These are phyloP conservation scores for Quercus agrifolia DNA, from an alignment of 306 rosid genomes.

Conservation along the genomic window DNA sequence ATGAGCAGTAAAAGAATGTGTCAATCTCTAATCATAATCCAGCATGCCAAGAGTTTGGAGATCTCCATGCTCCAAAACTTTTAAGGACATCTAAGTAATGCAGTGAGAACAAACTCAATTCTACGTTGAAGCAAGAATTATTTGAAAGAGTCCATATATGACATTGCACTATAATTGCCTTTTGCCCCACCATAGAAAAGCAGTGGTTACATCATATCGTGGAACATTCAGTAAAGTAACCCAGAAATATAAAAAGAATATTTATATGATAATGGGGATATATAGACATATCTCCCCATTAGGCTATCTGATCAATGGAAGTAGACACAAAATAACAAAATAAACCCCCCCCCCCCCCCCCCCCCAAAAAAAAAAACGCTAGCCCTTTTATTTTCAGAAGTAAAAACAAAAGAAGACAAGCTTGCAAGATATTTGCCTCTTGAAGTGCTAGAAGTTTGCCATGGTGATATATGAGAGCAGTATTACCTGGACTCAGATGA, in stretches of 20 bases:
- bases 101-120: constrained; percentile 21
- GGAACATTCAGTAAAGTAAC: too few species aligned
- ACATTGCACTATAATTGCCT: neutral
- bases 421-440: constrained; percentile 90
- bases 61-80: constrained; percentile 93
- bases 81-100: constrained; percentile 65
- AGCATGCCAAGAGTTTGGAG: constrained; percentile 82
- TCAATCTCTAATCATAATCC: constrained; percentile 88
- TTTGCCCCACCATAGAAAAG: constrained; percentile 9
- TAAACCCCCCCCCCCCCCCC: too few species aligned
- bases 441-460: constrained; percentile 86
- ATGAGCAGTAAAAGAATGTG: constrained; percentile 87
- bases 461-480: constrained; percentile 87
- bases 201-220: neutral
- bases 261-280: too few species aligned
- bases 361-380: neutral
- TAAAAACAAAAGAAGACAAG: constrained; percentile 7
- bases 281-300: too few species aligned
- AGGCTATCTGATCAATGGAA: too few species aligned
- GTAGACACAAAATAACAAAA: too few species aligned
- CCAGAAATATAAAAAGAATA: too few species aligned
- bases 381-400: neutral
- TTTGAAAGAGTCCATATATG: neutral
- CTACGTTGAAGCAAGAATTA: constrained; percentile 8
- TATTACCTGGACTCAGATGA: constrained; percentile 58